phyloP scores from a whole-genome alignment of 179 eudicot species.

The Patellifolia procumbens region DNA sequence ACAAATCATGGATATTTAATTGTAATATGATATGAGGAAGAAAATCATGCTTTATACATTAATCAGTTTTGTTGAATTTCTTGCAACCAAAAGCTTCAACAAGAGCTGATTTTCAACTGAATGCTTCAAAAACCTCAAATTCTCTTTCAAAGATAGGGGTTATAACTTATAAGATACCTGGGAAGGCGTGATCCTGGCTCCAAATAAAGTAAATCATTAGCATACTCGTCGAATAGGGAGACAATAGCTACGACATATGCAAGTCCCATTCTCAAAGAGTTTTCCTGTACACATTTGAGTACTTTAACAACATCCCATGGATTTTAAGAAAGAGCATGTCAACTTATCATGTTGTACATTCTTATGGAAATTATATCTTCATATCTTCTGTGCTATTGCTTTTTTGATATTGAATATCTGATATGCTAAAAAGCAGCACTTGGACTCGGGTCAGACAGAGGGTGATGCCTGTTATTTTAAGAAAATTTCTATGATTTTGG shows the following conservation, averaged over 20 bases:
- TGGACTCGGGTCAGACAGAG: too few species aligned
- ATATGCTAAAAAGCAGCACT: neutral
- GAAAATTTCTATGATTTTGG: too few species aligned
- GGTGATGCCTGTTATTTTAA: too few species aligned
- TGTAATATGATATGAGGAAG: neutral
- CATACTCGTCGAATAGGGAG: slow-evolving; percentile 79
- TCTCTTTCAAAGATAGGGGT: too few species aligned
- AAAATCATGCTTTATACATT: neutral
- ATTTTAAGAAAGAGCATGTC: neutral
- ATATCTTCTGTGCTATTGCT: neutral
- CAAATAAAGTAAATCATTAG: slow-evolving; percentile 72
- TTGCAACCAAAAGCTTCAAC: too few species aligned
- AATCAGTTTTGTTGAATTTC: too few species aligned
- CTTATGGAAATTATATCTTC: neutral
- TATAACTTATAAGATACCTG: slow-evolving; percentile 57
- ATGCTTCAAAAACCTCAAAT: too few species aligned
- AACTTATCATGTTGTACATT: neutral
- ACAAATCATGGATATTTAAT: slow-evolving; percentile 26
- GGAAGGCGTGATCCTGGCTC: slow-evolving; percentile 88
- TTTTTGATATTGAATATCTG: neutral
- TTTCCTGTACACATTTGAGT: slow-evolving; percentile 51
- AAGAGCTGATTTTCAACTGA: too few species aligned
- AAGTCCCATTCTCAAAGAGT: slow-evolving; percentile 71
- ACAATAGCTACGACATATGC: slow-evolving; percentile 66
- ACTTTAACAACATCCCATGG: neutral